Base-by-base conservation (phyloP, 2,329 filamentous ascomycete species). In the Macrophomina phaseolina region DNA sequence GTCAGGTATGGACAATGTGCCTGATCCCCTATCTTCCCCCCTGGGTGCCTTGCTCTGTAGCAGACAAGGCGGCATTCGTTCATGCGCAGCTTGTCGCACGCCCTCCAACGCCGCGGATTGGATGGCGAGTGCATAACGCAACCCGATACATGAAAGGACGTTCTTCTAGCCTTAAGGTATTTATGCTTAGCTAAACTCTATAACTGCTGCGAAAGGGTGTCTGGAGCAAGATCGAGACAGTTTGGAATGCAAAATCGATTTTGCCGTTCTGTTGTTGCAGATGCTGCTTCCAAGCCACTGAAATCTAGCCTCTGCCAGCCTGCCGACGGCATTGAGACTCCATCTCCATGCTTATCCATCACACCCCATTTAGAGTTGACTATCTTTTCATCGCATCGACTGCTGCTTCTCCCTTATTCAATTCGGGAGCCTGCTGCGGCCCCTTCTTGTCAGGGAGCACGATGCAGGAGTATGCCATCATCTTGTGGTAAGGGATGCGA, bases 161-260 rank as follows among this genome's bases (percentile, higher is more conserved):
- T 51, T 30, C 28, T 51, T 30, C 48, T 23, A 51, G 48, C 48
- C 48, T 51, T 51, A 51, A 30, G 48, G 48, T 51, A 51, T 30
- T 51, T 14, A 51, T 51, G 48, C 48, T 51, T 51, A 51, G 48
- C 48, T 51, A 51, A 38, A 51, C 18, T 8, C 48, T 9, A 23
- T 9, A 51, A 23, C 18, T n/a, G 42, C 42, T 14, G 42, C 42
- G 5, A n/a, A 23, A 23, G 23, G 23, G 23, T n/a, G 42, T 12
- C 42, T 45, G 7, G 42, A 12, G 1, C 18, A 51, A 51, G 23
- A 28, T 28, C 12, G 23, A 12, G 14, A 51, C 9, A 51, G 23
- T 23, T 18, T 18, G 18, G 18, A 48, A 18, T 48, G 1, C 18
- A 18, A 48, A 38, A 38, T 38, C 36, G 11, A 38, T 8, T 38